These are phyloP conservation scores for Wickerhamiella kazuoi DNA, from an alignment of 805 yeast species.

Conservation along the genomic window DNA sequence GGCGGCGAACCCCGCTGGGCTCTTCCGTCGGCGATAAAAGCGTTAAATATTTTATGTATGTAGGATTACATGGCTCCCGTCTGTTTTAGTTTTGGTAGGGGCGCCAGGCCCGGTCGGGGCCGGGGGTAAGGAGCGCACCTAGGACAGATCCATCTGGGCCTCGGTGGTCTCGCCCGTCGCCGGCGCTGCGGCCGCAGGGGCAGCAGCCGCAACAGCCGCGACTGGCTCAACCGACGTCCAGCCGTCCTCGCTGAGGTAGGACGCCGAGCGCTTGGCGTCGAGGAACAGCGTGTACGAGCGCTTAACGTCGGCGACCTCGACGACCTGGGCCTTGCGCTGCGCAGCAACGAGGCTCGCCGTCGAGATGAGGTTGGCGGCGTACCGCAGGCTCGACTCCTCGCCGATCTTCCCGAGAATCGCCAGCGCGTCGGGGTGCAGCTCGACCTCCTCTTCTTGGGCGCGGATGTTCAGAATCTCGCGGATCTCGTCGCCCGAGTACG, in stretches of 20 bases:
- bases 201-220: neutral
- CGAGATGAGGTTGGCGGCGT: conserved; percentile 77
- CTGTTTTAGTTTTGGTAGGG: no score
- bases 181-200: neutral
- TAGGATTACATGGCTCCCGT: no score
- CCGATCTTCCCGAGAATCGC: conserved; percentile 81
- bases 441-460: conserved; percentile 87
- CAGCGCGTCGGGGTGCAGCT: conserved; percentile 62
- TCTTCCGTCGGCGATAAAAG: no score
- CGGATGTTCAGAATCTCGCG: conserved; percentile 73
- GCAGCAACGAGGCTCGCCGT: conserved; percentile 76
- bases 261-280: conserved; percentile 79
- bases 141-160: neutral
- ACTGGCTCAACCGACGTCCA: neutral
- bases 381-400: conserved; percentile 74
- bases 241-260: conserved; percentile 37
- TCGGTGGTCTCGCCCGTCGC: neutral
- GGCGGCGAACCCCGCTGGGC: no score
- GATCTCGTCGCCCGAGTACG: conserved; percentile 68
- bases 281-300: conserved; percentile 73
- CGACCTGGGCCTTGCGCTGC: conserved; percentile 54
- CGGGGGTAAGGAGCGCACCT: no score
- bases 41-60: no score
- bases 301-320: conserved; percentile 69
- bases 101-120: no score